Evolutionary conservation across 2,329 filamentous ascomycete genomes (phyloP).

Genomic region (Stagonosporopsis rhizophila): DNA sequence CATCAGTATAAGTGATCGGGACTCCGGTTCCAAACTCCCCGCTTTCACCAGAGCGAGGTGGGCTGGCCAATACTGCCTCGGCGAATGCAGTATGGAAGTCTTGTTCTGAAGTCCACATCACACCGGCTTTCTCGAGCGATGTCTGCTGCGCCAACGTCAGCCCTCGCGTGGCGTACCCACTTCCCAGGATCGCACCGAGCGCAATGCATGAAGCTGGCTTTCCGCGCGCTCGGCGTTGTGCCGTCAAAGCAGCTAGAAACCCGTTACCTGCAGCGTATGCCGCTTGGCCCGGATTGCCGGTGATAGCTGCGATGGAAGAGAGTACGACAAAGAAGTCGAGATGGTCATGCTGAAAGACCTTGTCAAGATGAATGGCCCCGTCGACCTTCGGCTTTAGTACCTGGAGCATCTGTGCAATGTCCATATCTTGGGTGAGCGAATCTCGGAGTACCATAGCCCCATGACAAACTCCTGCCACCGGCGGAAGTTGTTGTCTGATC

Average conservation of each 20-base stretch:
- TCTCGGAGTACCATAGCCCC: constrained; percentile 36
- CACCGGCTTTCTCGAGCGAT: constrained; percentile 5
- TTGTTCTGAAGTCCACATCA: constrained; percentile 21
- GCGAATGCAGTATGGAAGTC: constrained; percentile 26
- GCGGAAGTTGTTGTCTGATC: constrained; percentile 4
- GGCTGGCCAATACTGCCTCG: constrained; percentile 15
- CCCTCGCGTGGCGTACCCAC: constrained; percentile 43
- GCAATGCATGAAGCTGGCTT: constrained; percentile 45
- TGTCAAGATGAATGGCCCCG: constrained; percentile 24
- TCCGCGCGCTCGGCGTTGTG: constrained; percentile 48
- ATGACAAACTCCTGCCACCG: constrained; percentile 28
- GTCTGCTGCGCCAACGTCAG: constrained; percentile 31
- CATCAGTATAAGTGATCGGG: not conserved
- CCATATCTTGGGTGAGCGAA: constrained; percentile 17
- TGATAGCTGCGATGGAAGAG: constrained; percentile 24
- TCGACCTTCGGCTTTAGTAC: constrained; percentile 29
- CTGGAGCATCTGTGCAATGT: not conserved
- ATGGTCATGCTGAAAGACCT: constrained; percentile 13
- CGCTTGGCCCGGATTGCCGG: constrained; percentile 27
- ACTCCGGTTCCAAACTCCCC: constrained; percentile 6
- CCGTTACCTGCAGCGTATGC: constrained; percentile 33
- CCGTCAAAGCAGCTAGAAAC: constrained; percentile 52
- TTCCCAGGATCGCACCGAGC: constrained; percentile 50
- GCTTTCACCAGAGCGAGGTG: not conserved
- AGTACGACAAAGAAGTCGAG: constrained; percentile 40